These are phyloP conservation scores for Pseudocercospora fuligena DNA, from an alignment of 2,329 filamentous ascomycete species.

Conservation along the genomic window DNA sequence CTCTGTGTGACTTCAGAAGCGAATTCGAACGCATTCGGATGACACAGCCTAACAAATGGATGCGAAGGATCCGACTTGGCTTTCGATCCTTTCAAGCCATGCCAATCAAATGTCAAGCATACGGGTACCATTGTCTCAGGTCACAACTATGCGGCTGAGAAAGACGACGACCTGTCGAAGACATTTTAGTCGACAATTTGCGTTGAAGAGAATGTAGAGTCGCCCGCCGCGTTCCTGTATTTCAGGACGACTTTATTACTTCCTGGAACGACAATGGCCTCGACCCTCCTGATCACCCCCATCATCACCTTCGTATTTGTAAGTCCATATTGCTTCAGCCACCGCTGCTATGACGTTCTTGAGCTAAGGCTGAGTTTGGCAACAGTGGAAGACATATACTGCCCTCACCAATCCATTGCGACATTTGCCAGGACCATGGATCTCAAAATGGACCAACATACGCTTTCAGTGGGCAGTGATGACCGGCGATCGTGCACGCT, in stretches of 20 bases:
- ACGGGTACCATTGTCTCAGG: neutral
- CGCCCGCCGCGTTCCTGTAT: neutral
- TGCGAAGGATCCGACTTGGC: neutral
- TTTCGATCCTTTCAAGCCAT: neutral
- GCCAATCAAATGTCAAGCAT: neutral
- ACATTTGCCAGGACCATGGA: neutral
- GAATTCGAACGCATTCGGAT: neutral
- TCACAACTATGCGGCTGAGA: neutral
- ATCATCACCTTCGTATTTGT: neutral
- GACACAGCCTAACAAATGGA: neutral
- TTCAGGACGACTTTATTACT: neutral
- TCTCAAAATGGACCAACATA: neutral
- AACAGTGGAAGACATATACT: constrained; percentile 5
- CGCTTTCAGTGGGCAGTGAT: neutral
- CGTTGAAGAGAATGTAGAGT: neutral
- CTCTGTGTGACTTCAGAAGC: neutral
- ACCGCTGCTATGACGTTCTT: too few relatives aligned
- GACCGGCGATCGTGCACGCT: neutral
- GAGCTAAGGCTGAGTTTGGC: neutral
- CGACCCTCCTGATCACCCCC: neutral
- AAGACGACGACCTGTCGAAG: neutral
- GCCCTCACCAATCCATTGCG: neutral
- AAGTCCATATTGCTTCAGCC: neutral
- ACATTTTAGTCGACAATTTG: neutral
- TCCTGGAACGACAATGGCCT: neutral